Percentiles rank a stretch among this genome's conserved stretches.
phyloP scores from a whole-genome alignment of 2,329 filamentous ascomycete species.

The Metarhizium sp. region DNA sequence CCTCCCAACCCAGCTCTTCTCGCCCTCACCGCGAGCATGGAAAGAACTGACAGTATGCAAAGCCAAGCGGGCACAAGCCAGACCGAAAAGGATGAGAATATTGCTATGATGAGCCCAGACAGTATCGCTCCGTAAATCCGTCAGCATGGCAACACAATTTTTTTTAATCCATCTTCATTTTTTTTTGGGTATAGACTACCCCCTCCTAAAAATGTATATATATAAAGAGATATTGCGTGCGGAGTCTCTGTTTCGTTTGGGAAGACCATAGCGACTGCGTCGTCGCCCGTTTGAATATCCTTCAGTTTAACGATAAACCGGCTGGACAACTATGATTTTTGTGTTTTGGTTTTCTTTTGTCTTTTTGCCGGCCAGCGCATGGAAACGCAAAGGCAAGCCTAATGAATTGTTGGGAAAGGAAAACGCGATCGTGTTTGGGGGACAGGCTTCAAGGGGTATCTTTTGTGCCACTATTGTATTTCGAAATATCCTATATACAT shows the following conservation, averaged over 20 bases:
- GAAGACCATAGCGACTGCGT: background rate
- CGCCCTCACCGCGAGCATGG: constrained; percentile 42
- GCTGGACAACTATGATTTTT: background rate
- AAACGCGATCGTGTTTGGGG: background rate
- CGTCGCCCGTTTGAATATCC: background rate
- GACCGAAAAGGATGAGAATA: constrained; percentile 58
- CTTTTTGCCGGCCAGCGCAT: background rate
- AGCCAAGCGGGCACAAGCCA: constrained; percentile 50
- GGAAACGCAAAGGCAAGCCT: background rate
- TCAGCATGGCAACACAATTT: background rate
- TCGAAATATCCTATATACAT: background rate
- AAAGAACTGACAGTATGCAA: constrained; percentile 47
- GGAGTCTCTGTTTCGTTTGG: background rate
- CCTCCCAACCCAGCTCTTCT: constrained; percentile 29
- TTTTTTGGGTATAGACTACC: background rate
- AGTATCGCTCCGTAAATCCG: constrained; percentile 47
- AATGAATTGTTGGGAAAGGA: background rate
- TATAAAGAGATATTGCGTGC: background rate
- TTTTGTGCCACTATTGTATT: background rate
- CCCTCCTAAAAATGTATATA: background rate
- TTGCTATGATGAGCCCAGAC: constrained; percentile 78
- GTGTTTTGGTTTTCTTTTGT: background rate
- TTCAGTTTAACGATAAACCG: background rate
- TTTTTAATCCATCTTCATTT: background rate
- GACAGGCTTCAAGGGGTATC: background rate